Percentiles rank a stretch among this genome's conserved stretches.
phyloP scores from a whole-genome alignment of 176 grass and related monocot species.

The Oryza meyeriana region DNA sequence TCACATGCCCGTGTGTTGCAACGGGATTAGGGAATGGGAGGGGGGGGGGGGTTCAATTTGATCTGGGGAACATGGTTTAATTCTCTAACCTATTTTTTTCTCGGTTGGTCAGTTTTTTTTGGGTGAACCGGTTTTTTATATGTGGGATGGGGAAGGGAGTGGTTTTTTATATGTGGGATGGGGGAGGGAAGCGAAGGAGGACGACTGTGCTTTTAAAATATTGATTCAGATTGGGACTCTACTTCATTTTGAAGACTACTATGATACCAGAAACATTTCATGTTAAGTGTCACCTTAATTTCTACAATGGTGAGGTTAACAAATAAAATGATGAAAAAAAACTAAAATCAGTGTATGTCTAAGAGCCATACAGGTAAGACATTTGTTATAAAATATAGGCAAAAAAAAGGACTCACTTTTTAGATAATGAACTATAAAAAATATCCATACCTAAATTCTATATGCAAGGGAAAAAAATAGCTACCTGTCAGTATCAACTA shows the following conservation, averaged over 20 bases:
- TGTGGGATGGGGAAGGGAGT: too few relatives aligned
- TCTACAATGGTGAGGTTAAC: constrained; percentile 5
- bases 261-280: background rate
- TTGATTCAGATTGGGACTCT: too few relatives aligned
- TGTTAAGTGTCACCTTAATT: background rate
- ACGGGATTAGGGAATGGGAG: too few relatives aligned
- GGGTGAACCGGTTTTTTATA: too few relatives aligned
- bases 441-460: background rate
- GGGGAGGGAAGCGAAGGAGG: too few relatives aligned
- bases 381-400: background rate
- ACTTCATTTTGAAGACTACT: constrained; percentile 4
- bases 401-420: background rate
- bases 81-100: too few relatives aligned
- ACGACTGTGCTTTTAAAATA: too few relatives aligned
- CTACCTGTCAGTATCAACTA: background rate
- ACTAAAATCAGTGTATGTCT: background rate
- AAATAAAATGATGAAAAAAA: constrained; percentile 16
- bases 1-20: too few relatives aligned
- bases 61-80: too few relatives aligned
- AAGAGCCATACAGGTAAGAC: background rate
- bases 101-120: too few relatives aligned
- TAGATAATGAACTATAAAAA: background rate
- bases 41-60: too few relatives aligned
- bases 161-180: too few relatives aligned
- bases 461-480: background rate